Base-by-base conservation (phyloP, 2,329 filamentous ascomycete species). In the Colletotrichum nymphaeae region DNA sequence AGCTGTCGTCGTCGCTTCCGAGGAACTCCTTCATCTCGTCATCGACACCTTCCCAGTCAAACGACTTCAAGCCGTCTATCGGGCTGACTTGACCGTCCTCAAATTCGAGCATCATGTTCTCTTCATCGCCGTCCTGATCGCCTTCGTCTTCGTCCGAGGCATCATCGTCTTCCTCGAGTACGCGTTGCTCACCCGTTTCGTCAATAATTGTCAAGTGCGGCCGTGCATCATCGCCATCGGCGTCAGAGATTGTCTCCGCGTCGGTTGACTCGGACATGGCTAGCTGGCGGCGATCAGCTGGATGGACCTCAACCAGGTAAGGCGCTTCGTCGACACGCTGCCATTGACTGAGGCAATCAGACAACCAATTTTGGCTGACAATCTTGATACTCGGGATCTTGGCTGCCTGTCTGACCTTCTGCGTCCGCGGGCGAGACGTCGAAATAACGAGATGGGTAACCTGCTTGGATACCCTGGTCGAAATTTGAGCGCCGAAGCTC, bases 331-430 rank as follows among this genome's bases (percentile, higher is more conserved):
- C 92, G 12, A 97, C 86, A 69, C 90, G 92, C 75, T 89, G 87
- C 97, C 97, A 99, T 80, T 93, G 93, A 30, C 91, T 93, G 75
- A 98, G 91, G 68, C 93, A 97, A 76, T 95, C 93, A 37, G 92
- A 88, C 35, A 99, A 90, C 97, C 97, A 99, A 78, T 94, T 91
- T 66, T 95, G 93, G 77, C 93, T 95, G 60, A 99, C 97, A 72
- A 99, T 97, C 81, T 95, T 95, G 82, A 98, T 94, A 64, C 91
- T 90, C 0, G 93, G 87, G 68, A 95, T 93, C 75, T 92, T 91
- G 16, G 94, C 92, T 0, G 97, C 97, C 81, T 95, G 93, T 60
- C 94, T 93, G 56, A 98, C 95, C 83, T 99, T 99, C 66, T 94
- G 93, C 0, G 97, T 98, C 26, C 95, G 92, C 37, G 93, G 93